Base-by-base conservation (phyloP, 345 rosid genomes). In the Syzygium aqueum region DNA sequence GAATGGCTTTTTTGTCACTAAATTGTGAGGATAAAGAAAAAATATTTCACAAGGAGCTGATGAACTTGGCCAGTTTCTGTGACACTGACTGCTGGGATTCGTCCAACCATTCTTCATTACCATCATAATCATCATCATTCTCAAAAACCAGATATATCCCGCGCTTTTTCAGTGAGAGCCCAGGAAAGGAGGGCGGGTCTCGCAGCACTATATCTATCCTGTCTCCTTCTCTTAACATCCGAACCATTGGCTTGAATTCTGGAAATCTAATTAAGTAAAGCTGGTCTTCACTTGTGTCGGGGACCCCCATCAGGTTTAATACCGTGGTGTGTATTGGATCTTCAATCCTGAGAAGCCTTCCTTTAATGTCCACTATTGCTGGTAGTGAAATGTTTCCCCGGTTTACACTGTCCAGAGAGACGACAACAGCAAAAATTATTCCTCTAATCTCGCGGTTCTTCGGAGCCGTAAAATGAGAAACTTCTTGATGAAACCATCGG, bases 261-360 rank as follows among this genome's bases (percentile, higher is more conserved):
- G 94, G 84, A 89, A 88, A 95, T 12, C 96, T 89, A 85, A 92
- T 90, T 53, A 96, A 67, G 93, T 93, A 89, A 51, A 96, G 90
- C 50, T 95, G 94, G 87, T 93, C 93, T 43, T 87, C 80, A 65
- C 90, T 86, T 50, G 91, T 89, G 49, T 82, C 89, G 1, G 96
- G 95, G 77, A 95, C 91, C 84, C 97, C 97, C 63, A 3, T 50
- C 25, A 96, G 85, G 53, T 84, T 0, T 89, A 94, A 87, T n/a
- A 89, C 1, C 51, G 89, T 87, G 23, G n/a, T 84, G 57, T 1
- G 17, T 78, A 57, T 0, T 0, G 40, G 5, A 3, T 0, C 12
- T 9, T 84, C 89, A 50, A 73, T 90, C 51, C 92, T 52, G 11
- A 87, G 87, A 54, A 96, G 82, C 87, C 84, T 87, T 17, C 89